Evolutionary conservation across 73 alveolate species (phyloP), one percentile per base, ranked within the genome.

Genomic region (Durusdinium trenchii): DNA sequence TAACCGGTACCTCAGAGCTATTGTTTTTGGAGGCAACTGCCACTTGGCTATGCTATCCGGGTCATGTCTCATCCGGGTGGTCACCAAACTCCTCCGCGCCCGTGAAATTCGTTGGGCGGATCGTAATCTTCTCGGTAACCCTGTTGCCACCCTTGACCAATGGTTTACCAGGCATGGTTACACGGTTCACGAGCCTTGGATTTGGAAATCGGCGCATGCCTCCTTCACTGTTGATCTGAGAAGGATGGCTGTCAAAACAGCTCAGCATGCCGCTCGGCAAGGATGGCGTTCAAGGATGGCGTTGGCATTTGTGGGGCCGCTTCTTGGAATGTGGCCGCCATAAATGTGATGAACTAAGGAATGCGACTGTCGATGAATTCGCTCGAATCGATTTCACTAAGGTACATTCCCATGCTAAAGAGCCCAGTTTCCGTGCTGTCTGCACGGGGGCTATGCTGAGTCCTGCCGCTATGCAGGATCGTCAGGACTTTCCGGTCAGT

Each of bases 21-120:
- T 84, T 26, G 40, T 84, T 40, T 57, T 28, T 35, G 78, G 94
- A 20, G 94, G 94, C 46, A 84, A 84, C 40, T 6, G 76, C 52
- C 94, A 84, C 26, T 26, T 84, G 47, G 78, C 48, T n/a, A 18
- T 46, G 45, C 78, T 52, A 26, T 12, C 42, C 26, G 92, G 71
- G 9, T 20, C 48, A 3, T 32, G 38, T 0, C 42, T 82, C 28
- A 20, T 84, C 47, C 32, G 94, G 26, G 64, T 84, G 9, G 52
- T 84, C 14, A 36, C n/a, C 36, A 3, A 38, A 42, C 52, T 75
- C 23, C 6, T 1, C n/a, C 57, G n/a, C 14, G 12, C 2, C 20
- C 57, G 57, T 10, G n/a, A 5, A 36, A 36, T 42, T 28, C 18
- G 6, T 2, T 75, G 85, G 85, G 2, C 1, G 3, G 57, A 75